A percentile compares a stretch with the other conserved stretches of the same genome.
These are phyloP conservation scores for Saksenaea oblongispora DNA, from an alignment of 371 early-diverging fungal genomes.

Conservation along the genomic window DNA sequence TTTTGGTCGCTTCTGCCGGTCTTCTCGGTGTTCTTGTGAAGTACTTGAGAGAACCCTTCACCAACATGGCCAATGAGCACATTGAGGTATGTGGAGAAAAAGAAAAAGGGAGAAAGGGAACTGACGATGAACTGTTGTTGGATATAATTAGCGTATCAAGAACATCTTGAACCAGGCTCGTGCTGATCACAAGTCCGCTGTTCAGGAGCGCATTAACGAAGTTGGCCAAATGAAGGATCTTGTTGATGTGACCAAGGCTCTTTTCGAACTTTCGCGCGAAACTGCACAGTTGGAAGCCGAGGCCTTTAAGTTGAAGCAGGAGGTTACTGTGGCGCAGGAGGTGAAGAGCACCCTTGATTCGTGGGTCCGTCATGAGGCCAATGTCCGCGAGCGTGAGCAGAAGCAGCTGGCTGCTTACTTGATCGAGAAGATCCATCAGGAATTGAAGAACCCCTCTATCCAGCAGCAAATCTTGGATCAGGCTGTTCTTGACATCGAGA, in stretches of 20 bases:
- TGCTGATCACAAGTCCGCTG: conserved; percentile 89
- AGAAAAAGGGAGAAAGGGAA: neutral
- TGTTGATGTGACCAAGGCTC: conserved; percentile 89
- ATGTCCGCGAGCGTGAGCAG: conserved; percentile 93
- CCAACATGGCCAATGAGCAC: conserved; percentile 85
- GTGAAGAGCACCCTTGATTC: conserved; percentile 89
- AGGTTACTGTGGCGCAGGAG: conserved; percentile 80
- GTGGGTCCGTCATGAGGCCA: conserved; percentile 95
- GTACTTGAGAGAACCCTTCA: conserved; percentile 83
- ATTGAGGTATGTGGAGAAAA: conserved; percentile 54
- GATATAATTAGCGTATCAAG: conserved; percentile 64
- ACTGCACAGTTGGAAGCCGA: conserved; percentile 91
- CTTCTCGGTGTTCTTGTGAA: conserved; percentile 77
- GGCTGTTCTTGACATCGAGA: conserved; percentile 54
- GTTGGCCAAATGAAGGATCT: conserved; percentile 92
- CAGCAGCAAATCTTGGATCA: conserved; percentile 63
- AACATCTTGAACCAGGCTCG: conserved; percentile 83
- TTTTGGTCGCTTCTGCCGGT: conserved; percentile 74
- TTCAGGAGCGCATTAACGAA: conserved; percentile 85
- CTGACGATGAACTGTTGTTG: neutral
- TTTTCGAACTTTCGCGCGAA: conserved; percentile 94
- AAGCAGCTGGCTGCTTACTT: conserved; percentile 83
- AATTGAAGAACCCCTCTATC: conserved; percentile 80
- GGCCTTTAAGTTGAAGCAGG: conserved; percentile 93
- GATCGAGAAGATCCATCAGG: conserved; percentile 82